These are phyloP conservation scores for Aegle marmelos DNA, from an alignment of 345 rosid genomes.

Conservation along the genomic window DNA sequence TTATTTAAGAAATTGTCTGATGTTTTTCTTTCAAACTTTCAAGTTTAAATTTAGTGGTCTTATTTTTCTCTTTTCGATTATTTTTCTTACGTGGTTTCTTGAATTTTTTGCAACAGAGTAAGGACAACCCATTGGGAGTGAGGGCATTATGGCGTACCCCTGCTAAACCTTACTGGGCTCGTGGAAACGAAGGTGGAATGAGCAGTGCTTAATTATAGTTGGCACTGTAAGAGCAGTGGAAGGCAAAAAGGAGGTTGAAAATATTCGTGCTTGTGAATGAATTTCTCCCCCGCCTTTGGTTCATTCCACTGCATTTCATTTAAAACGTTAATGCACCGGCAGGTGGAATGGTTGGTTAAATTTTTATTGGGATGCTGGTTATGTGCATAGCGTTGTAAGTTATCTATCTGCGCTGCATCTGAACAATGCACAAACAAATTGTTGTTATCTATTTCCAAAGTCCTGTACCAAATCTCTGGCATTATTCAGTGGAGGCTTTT, in stretches of 20 bases:
- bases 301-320: constrained; percentile 16
- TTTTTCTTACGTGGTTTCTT: neutral
- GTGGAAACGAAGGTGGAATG: constrained; percentile 31
- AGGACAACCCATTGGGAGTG: constrained; percentile 68
- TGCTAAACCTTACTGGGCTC: constrained; percentile 68
- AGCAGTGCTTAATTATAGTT: constrained; percentile 37
- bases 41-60: neutral
- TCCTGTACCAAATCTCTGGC: constrained; percentile 21
- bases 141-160: constrained; percentile 76
- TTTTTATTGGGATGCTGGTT: constrained; percentile 12
- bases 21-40: neutral
- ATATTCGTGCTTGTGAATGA: constrained; percentile 4
- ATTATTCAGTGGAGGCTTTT: constrained; percentile 15
- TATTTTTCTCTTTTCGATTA: too few relatives aligned
- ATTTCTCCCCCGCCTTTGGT: neutral
- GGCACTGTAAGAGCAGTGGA: constrained; percentile 18
- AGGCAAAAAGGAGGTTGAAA: constrained; percentile 8
- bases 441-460: constrained; percentile 3
- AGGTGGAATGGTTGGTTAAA: constrained; percentile 16
- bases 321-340: neutral
- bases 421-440: constrained; percentile 6
- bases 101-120: constrained; percentile 58
- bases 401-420: constrained; percentile 8
- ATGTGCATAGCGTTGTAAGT: constrained; percentile 18
- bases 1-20: too few relatives aligned